Evolutionary conservation across 2,329 filamentous ascomycete species (phyloP).

Genomic region (Calonectria montana): DNA sequence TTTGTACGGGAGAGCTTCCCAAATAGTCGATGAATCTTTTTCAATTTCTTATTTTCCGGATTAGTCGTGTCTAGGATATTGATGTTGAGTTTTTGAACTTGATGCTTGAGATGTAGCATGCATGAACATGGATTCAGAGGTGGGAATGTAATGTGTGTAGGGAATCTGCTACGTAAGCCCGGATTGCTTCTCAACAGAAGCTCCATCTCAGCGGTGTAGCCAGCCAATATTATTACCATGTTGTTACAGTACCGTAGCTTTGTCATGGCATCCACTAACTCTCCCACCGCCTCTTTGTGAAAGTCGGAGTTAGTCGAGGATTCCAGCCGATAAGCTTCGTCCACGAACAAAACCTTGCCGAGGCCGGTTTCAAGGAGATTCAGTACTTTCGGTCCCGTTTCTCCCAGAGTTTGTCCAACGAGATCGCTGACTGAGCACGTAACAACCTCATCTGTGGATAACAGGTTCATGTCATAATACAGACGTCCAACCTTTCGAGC

Average conservation of each 20-base stretch:
- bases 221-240: neutral
- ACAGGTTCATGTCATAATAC: neutral
- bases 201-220: neutral
- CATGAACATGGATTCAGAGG: neutral
- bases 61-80: neutral
- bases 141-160: neutral
- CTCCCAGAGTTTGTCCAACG: neutral
- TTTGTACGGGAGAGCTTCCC: neutral
- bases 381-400: neutral
- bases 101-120: neutral
- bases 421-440: neutral
- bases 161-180: neutral
- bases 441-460: neutral
- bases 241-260: neutral
- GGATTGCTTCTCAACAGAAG: neutral
- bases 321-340: neutral
- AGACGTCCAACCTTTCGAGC: neutral
- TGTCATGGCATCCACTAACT: neutral
- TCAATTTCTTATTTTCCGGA: neutral
- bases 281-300: neutral
- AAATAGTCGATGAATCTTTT: neutral
- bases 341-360: neutral
- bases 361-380: neutral
- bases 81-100: neutral
- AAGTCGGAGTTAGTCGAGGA: neutral